A percentile compares a stretch with the other conserved stretches of the same genome.
Evolutionary conservation across 345 rosid species (phyloP).

Genomic region (Aquilaria yunnanensis): DNA sequence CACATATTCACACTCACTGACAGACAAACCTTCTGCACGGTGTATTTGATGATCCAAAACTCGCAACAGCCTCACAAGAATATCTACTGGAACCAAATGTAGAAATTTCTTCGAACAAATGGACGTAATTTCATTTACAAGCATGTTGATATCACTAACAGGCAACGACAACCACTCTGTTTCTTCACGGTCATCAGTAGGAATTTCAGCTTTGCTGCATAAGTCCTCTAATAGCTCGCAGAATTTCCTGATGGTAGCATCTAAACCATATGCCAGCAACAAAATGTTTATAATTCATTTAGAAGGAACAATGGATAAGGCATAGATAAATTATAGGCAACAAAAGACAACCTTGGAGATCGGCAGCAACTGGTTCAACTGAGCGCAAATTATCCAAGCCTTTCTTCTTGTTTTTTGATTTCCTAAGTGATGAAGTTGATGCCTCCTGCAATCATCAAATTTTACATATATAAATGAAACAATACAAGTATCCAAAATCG

Average conservation of each 20-base stretch:
- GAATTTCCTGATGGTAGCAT: conserved; percentile 57
- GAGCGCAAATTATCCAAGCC: conserved; percentile 29
- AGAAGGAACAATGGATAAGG: conserved; percentile 11
- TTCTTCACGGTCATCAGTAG: conserved; percentile 80
- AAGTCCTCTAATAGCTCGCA: conserved; percentile 77
- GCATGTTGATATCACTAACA: conserved; percentile 54
- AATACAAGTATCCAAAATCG: conserved; percentile 15
- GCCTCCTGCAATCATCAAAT: conserved; percentile 53
- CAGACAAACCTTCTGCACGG: conserved; percentile 90
- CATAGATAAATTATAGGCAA: conserved; percentile 2
- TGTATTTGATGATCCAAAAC: conserved; percentile 95
- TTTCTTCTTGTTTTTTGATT: conserved; percentile 72
- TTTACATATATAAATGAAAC: conserved; percentile 15
- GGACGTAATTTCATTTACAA: conserved; percentile 74
- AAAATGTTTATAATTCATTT: not conserved
- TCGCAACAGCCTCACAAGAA: conserved; percentile 59
- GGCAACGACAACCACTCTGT: conserved; percentile 79
- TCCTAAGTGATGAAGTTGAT: conserved; percentile 44
- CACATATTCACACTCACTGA: conserved; percentile 67
- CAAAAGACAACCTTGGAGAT: conserved; percentile 62
- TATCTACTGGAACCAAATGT: conserved; percentile 81
- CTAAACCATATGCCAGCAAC: conserved; percentile 30
- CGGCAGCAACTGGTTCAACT: conserved; percentile 50
- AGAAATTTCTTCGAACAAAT: conserved; percentile 75
- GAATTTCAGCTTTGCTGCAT: conserved; percentile 74